These are phyloP conservation scores for Heimioporus sp. DNA, from an alignment of 768 basidiomycete genomes.

Conservation along the genomic window DNA sequence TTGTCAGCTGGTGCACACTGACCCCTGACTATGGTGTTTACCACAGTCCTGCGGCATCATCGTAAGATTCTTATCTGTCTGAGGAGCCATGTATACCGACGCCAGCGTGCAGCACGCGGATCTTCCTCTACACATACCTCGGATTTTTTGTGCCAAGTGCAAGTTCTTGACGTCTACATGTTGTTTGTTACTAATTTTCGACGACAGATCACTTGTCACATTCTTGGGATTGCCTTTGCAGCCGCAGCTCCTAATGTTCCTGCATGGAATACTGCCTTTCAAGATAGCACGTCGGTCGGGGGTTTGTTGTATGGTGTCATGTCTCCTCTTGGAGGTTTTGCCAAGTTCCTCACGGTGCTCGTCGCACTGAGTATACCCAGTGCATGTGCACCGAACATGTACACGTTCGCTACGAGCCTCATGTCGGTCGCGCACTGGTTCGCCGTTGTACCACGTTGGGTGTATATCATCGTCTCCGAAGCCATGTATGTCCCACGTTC, in stretches of 20 bases:
- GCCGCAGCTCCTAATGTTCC: conserved; percentile 39
- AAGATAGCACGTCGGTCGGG: conserved; percentile 41
- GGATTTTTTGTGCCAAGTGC: conserved; percentile 44
- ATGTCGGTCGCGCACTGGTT: conserved; percentile 37
- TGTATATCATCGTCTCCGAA: conserved; percentile 44
- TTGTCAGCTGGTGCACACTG: conserved; percentile 44
- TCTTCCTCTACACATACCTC: conserved; percentile 46
- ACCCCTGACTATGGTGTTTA: conserved; percentile 51
- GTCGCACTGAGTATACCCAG: conserved; percentile 53
- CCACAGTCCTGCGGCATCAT: conserved; percentile 54
- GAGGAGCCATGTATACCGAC: neutral
- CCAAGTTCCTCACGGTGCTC: conserved; percentile 47
- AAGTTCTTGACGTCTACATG: conserved; percentile 14
- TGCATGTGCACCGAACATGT: conserved; percentile 59
- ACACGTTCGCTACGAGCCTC: conserved; percentile 48
- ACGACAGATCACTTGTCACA: conserved; percentile 37
- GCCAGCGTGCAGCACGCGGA: conserved; percentile 25
- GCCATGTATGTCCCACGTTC: conserved; percentile 36
- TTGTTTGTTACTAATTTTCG: neutral
- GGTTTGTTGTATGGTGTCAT: conserved; percentile 42
- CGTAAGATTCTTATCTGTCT: conserved; percentile 34
- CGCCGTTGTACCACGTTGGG: conserved; percentile 42
- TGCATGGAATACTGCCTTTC: conserved; percentile 40
- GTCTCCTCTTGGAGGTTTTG: conserved; percentile 40
- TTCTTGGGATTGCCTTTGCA: conserved; percentile 46